Evolutionary conservation across 345 rosid species (phyloP), one percentile per base, ranked within the genome.

Genomic region (Aegle marmelos): DNA sequence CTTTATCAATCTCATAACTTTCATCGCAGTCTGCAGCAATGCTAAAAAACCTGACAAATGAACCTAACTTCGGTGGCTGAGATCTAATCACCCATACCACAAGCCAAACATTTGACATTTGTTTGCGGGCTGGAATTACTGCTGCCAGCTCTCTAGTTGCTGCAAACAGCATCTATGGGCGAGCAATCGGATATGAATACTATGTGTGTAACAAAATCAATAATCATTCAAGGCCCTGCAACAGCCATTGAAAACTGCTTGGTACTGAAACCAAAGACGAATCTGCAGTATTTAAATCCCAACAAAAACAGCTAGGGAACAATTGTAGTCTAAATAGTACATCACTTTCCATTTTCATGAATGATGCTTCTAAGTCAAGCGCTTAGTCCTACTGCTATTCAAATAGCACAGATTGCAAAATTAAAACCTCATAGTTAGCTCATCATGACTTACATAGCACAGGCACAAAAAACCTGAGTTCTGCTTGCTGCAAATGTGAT

Each of bases 401-500:
- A 28, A 45, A 24, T 17, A 70, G 60, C 22, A 10, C 61, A 31
- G 6, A 60, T 27, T 37, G 62, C 39, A 62, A 41, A 65, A 61
- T 45, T 14, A n/a, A 41, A 74, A 61, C 69, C 69, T 39, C 61
- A 48, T 2, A 30, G 70, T 63, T 63, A 45, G 56, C 17, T 66
- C 36, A 76, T 34, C 36, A 66, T 34, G 30, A 22, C 14, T 50
- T 22, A 7, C 78, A 28, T 36, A 68, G 7, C 21, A 33, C 30
- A 60, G 19, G 74, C 63, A 41, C 66, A 65, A 19, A 28, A 72
- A 53, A 78, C 72, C 28, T 9, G 5, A 24, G 63, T 58, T 60
- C 19, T 19, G 48, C 65, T 71, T 8, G 68, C 75, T 60, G 75
- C 45, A 70, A 78, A 53, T 24, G 14, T 33, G 62, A 34, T 60